Evolutionary conservation across 2,329 filamentous ascomycete genomes (phyloP).

Genomic region (Pochonia chlamydosporia): DNA sequence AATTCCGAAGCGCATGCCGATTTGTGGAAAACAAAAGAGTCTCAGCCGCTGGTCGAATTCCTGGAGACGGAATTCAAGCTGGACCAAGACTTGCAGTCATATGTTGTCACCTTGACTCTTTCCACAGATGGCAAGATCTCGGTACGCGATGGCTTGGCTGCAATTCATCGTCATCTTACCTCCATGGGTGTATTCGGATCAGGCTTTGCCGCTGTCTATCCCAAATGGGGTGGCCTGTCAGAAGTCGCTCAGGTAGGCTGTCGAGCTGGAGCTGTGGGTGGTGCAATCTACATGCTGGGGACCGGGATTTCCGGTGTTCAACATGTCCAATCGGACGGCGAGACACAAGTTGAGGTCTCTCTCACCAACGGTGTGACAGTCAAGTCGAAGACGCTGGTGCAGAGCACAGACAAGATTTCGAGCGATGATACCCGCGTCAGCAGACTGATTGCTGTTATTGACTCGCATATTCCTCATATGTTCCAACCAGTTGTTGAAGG

Average conservation of each 20-base stretch:
- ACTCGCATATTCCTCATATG: slow-evolving; percentile 56
- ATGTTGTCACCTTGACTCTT: slow-evolving; percentile 63
- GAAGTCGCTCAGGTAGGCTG: slow-evolving; percentile 91
- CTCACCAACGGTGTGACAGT: slow-evolving; percentile 55
- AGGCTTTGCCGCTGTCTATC: slow-evolving; percentile 82
- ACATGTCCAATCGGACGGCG: slow-evolving; percentile 10
- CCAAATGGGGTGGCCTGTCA: slow-evolving; percentile 87
- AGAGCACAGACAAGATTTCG: slow-evolving; percentile 28
- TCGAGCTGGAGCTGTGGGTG: slow-evolving; percentile 84
- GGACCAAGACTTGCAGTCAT: slow-evolving; percentile 60
- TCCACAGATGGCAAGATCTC: slow-evolving; percentile 60
- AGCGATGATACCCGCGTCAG: slow-evolving; percentile 35
- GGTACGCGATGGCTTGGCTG: slow-evolving; percentile 60
- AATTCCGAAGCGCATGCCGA: slow-evolving; percentile 50
- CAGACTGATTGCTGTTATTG: slow-evolving; percentile 63
- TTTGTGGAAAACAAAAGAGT: slow-evolving; percentile 53
- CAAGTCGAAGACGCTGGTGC: slow-evolving; percentile 48
- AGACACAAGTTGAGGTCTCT: slow-evolving; percentile 34
- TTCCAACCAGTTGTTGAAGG: slow-evolving; percentile 71
- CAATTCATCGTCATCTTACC: slow-evolving; percentile 71
- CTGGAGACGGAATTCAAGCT: slow-evolving; percentile 59
- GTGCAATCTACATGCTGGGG: slow-evolving; percentile 81
- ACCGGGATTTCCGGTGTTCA: slow-evolving; percentile 49
- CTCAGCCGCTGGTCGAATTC: slow-evolving; percentile 51
- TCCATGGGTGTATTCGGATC: slow-evolving; percentile 85